A percentile compares a stretch with the other conserved stretches of the same genome.
Conservation (phyloP, 768 basidiomycete genomes). For the Boletales sp. region DNA sequence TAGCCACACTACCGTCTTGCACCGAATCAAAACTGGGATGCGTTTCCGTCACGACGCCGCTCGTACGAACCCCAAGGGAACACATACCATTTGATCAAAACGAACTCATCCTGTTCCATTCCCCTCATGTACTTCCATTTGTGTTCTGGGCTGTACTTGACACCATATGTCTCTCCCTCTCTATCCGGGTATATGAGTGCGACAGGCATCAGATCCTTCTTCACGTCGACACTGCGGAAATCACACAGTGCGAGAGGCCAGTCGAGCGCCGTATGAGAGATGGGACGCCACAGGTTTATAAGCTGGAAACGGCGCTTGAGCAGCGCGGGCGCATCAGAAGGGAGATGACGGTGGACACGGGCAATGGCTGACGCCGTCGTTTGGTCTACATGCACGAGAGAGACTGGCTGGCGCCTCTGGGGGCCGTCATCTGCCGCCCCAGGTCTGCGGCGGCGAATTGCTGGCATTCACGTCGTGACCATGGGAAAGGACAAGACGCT, state of each 20-base stretch:
- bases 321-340: slow-evolving; percentile 38
- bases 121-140: slow-evolving; percentile 45
- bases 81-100: slow-evolving; percentile 46
- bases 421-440: slow-evolving; percentile 34
- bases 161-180: slow-evolving; percentile 42
- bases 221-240: slow-evolving; percentile 38
- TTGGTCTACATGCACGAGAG: slow-evolving; percentile 45
- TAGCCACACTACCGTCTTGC: slow-evolving; percentile 32
- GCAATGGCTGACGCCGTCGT: slow-evolving; percentile 37
- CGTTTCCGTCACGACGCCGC: too few species aligned
- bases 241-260: slow-evolving; percentile 50
- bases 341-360: slow-evolving; percentile 43
- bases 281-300: slow-evolving; percentile 55
- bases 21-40: slow-evolving; percentile 31
- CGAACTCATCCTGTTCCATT: slow-evolving; percentile 43
- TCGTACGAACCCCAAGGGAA: background rate
- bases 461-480: slow-evolving; percentile 18
- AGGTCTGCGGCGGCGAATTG: slow-evolving; percentile 41
- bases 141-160: slow-evolving; percentile 38
- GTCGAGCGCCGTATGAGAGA: slow-evolving; percentile 42
- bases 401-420: slow-evolving; percentile 42
- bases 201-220: slow-evolving; percentile 36
- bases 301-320: slow-evolving; percentile 48
- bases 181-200: slow-evolving; percentile 39
- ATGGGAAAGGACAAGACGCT: too few species aligned